phyloP scores from a whole-genome alignment of 805 yeast genomes.

The Candida ulmi region DNA sequence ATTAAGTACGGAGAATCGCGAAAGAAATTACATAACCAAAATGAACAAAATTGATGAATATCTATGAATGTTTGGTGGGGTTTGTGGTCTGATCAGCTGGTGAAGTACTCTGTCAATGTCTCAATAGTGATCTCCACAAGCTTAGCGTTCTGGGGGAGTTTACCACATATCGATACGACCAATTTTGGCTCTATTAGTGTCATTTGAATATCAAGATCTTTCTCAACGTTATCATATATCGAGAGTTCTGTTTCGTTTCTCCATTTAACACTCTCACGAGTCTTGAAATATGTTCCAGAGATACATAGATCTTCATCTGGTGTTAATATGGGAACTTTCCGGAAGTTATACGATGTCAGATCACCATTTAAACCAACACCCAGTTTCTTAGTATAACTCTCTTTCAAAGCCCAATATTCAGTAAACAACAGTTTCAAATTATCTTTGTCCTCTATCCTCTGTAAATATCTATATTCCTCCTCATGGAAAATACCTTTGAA shows the following conservation, averaged over 20 bases:
- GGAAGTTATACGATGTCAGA: conserved; percentile 24
- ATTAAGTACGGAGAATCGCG: neutral
- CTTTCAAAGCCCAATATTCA: conserved; percentile 75
- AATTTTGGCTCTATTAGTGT: conserved; percentile 15
- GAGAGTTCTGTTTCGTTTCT: conserved; percentile 1
- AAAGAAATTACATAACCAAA: no score
- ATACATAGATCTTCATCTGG: neutral
- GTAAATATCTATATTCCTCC: conserved; percentile 30
- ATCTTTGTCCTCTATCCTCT: conserved; percentile 4
- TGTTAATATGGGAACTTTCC: conserved; percentile 6
- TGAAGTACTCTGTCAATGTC: neutral
- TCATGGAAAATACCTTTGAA: conserved; percentile 38
- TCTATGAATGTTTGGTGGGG: no score
- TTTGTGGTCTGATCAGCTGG: no score
- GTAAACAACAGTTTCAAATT: conserved; percentile 35
- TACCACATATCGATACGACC: conserved; percentile 9
- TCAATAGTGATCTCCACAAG: conserved; percentile 5
- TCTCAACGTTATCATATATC: conserved; percentile 5
- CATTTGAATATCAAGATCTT: conserved; percentile 13
- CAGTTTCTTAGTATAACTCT: conserved; percentile 60
- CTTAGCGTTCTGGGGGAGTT: conserved; percentile 1
- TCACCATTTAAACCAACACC: conserved; percentile 54
- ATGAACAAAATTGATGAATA: no score
- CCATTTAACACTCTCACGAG: conserved; percentile 1
- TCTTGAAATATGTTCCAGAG: neutral